A percentile compares a stretch with the other conserved stretches of the same genome.
Evolutionary conservation across 1,139 yeast species (phyloP).

Genomic region (Candida glucosophila): DNA sequence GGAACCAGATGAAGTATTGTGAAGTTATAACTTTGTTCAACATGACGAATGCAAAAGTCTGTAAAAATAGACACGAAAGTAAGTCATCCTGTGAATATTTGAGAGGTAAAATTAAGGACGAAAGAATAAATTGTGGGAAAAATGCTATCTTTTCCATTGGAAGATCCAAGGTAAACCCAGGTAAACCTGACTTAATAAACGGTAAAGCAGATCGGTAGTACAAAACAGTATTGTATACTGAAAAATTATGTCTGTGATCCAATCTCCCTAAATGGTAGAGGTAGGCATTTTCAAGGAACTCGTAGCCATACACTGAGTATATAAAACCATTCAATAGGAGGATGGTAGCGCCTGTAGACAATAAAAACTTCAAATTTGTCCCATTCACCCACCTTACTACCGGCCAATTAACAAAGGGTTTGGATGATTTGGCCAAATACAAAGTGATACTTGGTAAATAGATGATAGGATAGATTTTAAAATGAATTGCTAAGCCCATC

Average conservation of each 20-base stretch:
- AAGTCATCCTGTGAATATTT: slow-evolving; percentile 44
- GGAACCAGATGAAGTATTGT: slow-evolving; percentile 88
- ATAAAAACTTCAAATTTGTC: slow-evolving; percentile 37
- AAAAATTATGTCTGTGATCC: slow-evolving; percentile 93
- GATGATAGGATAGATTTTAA: slow-evolving; percentile 85
- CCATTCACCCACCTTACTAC: slow-evolving; percentile 30
- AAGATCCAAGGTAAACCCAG: too few relatives aligned
- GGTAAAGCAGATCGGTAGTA: slow-evolving; percentile 50
- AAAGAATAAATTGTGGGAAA: slow-evolving; percentile 66
- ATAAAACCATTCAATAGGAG: slow-evolving; percentile 40
- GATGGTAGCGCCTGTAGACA: slow-evolving; percentile 36
- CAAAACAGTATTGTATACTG: slow-evolving; percentile 71
- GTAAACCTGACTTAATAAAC: slow-evolving; percentile 1
- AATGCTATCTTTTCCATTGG: slow-evolving; percentile 59
- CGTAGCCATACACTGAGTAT: slow-evolving; percentile 64
- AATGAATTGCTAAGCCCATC: slow-evolving; percentile 77
- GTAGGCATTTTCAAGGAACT: slow-evolving; percentile 72
- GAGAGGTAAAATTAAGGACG: slow-evolving; percentile 55
- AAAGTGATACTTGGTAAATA: slow-evolving; percentile 53
- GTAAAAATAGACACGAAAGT: slow-evolving; percentile 68
- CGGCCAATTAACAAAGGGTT: slow-evolving; percentile 19
- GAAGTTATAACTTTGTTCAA: slow-evolving; percentile 94
- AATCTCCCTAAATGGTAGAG: slow-evolving; percentile 73
- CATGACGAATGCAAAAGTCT: slow-evolving; percentile 83
- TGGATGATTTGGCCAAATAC: slow-evolving; percentile 13